A percentile compares a stretch with the other conserved stretches of the same genome.
Evolutionary conservation across 1,139 yeast species (phyloP).

Genomic region (Yamadazyma friedrichii): DNA sequence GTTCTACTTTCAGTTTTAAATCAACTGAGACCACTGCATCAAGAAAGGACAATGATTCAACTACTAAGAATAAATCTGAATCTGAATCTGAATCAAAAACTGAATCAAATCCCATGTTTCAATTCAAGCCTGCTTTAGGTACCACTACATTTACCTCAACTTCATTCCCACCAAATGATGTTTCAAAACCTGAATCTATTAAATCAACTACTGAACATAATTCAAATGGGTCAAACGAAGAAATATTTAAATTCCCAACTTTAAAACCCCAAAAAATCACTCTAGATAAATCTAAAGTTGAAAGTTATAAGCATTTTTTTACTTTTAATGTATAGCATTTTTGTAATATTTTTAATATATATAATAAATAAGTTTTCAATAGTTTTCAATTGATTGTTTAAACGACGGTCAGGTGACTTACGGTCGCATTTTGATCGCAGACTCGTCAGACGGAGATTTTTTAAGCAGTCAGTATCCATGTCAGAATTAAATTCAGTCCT

Average conservation of each 20-base stretch:
- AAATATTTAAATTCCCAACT: constrained; percentile 8
- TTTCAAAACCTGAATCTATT: background rate
- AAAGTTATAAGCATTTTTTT: constrained; percentile 26
- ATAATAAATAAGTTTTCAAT: no score
- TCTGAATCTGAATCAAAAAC: background rate
- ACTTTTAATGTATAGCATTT: constrained; percentile 20
- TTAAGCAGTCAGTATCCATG: constrained; percentile 1
- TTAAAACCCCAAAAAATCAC: constrained; percentile 12
- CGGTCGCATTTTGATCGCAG: background rate
- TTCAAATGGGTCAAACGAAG: background rate
- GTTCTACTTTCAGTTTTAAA: background rate
- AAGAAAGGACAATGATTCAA: background rate
- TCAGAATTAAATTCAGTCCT: constrained; percentile 58
- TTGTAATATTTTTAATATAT: constrained; percentile 2
- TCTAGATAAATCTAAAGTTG: constrained; percentile 28
- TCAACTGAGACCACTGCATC: background rate
- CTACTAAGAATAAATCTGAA: background rate
- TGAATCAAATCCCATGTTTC: background rate
- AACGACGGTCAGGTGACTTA: no score
- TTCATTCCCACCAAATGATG: background rate
- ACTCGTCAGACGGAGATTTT: no score
- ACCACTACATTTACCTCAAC: constrained; percentile 2
- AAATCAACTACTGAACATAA: background rate
- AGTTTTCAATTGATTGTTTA: no score
- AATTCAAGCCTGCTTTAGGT: constrained; percentile 5